Percentiles rank a stretch among this genome's conserved stretches.
These are phyloP conservation scores for Dictyostelium purpureum DNA, from an alignment of 78 protist genomes.

Conservation along the genomic window DNA sequence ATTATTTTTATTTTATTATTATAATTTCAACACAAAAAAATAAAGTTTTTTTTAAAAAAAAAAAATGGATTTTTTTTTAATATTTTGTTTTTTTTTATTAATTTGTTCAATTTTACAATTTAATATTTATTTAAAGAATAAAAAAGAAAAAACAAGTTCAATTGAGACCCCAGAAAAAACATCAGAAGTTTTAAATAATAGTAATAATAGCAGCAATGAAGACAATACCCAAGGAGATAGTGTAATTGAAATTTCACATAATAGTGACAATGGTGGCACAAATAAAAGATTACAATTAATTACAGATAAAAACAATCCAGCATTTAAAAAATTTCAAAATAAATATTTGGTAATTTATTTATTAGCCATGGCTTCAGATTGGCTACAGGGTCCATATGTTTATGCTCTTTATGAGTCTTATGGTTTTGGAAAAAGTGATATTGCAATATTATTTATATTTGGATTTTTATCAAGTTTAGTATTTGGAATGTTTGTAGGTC, in stretches of 20 bases:
- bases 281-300: background rate
- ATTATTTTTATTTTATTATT: too few species aligned
- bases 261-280: background rate
- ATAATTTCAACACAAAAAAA: too few species aligned
- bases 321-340: constrained; percentile 57
- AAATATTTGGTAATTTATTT: constrained; percentile 50
- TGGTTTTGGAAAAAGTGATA: constrained; percentile 85
- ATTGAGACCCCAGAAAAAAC: too few species aligned
- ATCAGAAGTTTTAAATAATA: too few species aligned
- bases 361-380: constrained; percentile 88
- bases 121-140: background rate
- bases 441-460: constrained; percentile 90
- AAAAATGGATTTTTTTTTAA: background rate
- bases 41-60: too few species aligned
- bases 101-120: background rate
- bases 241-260: background rate
- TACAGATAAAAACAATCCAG: background rate
- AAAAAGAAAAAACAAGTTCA: background rate
- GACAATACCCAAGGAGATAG: background rate
- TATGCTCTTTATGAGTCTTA: constrained; percentile 93
- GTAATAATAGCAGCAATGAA: background rate
- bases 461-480: constrained; percentile 94
- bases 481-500: constrained; percentile 95
- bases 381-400: constrained; percentile 98
- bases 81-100: too few species aligned